Evolutionary conservation across 1,284 basidiomycete genomes (phyloP), one percentile per base, ranked within the genome.

Genomic region (Apiotrichum montevideense): DNA sequence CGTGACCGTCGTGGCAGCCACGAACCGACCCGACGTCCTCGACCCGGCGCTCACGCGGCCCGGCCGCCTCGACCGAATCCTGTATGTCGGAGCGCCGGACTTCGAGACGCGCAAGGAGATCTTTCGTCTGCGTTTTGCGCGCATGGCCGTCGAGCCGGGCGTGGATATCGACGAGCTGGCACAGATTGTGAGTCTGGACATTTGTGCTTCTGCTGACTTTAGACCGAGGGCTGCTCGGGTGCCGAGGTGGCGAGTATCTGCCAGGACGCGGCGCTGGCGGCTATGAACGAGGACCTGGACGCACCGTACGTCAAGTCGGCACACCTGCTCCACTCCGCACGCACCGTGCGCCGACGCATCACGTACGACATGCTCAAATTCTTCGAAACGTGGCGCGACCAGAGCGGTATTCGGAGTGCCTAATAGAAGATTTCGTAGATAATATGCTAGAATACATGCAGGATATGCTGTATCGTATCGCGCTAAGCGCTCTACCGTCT

Each of bases 141-240:
- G 81, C 52, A 98, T 98, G 96, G 84, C 85, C 9, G 81, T 95
- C 0, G 85, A 85, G 52, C 79, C 83, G 0, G 82, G 80, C 3
- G 78, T 95, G 1, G 82, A 95, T 63, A 64, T 93, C 13, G 76
- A 79, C 3, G 80, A 81, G 56, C 82, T 98, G 39, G 92, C 93
- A 0, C 59, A 73, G 41, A 78, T 94, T 76, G 94, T 90, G 63
- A 69, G 83, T 78, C 21, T 21, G 21, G 21, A 21, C 21, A 21
- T 21, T 21, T 21, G 21, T 21, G 21, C 21, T 21, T 21, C 21
- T 43, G 39, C 51, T 56, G 46, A 56, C 54, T 13, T 7, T 64
- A 97, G 93, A 88, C 91, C 3, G 85, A 88, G 9, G 96, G 95
- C 0, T 98, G 91, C 70, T 98, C 95, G 10, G 96, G 96, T 9